phyloP scores from a whole-genome alignment of 2,329 filamentous ascomycete species.

The Pseudogymnoascus sp. region DNA sequence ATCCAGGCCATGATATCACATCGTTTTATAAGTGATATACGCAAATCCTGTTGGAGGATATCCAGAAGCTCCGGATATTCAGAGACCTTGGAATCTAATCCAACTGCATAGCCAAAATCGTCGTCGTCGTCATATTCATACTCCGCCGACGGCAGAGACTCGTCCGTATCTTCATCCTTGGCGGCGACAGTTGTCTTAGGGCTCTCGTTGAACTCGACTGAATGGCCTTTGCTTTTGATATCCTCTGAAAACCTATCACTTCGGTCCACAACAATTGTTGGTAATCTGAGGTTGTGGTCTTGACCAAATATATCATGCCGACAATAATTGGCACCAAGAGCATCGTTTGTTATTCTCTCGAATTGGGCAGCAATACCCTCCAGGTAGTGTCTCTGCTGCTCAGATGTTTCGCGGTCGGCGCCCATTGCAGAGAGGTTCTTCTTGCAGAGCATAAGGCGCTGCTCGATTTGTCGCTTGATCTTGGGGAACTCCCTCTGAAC shows the following conservation, averaged over 20 bases:
- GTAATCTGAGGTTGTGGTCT: neutral
- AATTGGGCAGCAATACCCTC: neutral
- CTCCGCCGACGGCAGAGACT: neutral
- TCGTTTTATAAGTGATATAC: neutral
- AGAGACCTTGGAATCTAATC: neutral
- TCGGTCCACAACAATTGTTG: neutral
- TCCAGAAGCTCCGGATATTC: neutral
- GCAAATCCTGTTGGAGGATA: neutral
- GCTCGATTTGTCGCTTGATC: slow-evolving; percentile 13
- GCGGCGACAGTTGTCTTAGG: neutral
- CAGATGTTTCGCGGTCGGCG: slow-evolving; percentile 34
- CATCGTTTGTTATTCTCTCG: neutral
- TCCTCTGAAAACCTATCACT: neutral
- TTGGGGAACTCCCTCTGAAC: slow-evolving; percentile 15
- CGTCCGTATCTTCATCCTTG: neutral
- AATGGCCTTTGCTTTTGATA: neutral
- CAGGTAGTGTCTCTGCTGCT: slow-evolving; percentile 43
- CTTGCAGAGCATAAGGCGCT: slow-evolving; percentile 11
- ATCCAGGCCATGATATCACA: slow-evolving; percentile 4
- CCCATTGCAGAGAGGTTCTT: slow-evolving; percentile 35
- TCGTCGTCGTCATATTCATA: neutral
- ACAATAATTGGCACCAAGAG: neutral
- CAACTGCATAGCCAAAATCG: neutral
- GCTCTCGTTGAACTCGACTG: neutral
- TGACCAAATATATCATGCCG: neutral